Base-by-base conservation (phyloP, 2,329 filamentous ascomycete genomes). In the Ophiosphaerella herpotricha region DNA sequence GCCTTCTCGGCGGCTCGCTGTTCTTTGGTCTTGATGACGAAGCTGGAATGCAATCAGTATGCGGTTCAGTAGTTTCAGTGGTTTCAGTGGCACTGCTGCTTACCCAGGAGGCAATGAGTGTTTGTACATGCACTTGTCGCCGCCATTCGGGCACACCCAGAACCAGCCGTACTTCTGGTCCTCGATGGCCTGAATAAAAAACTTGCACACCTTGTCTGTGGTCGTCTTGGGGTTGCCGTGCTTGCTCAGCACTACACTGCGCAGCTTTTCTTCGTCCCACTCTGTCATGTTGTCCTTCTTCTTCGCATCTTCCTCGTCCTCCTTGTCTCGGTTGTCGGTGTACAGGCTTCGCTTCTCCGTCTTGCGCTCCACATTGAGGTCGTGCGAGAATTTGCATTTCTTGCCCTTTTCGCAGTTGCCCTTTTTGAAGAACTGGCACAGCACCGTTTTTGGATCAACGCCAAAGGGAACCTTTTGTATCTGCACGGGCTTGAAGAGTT, bases 81-180 rank as follows among this genome's bases (percentile, higher is more conserved):
- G n/a, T 11, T 8, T 33, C 29, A 39, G n/a, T 11, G 49, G 23
- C 9, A 21, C 18, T 45, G 35, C 29, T 32, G 84, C 89, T 69
- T 85, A 95, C 90, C 94, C 94, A 68, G 92, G 89, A 64, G 95
- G 94, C 66, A 99, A 82, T 67, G 89, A 91, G 75, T 99, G 94
- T 77, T 89, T 92, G 74, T 99, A 99, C 88, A 94, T 97, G 88
- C 94, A 99, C 76, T 96, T 90, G 72, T 99, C 89, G 57, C 90
- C 93, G 59, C 91, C 92, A 69, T 97, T 97, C 39, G 94, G 94
- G 82, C 94, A 99, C 52, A 86, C 82, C 94, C 94, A 99, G 78
- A 99, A 97, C 94, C 94, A 99, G 56, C 94, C 94, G 68, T 99
- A 99, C 77, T 97, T 99, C 67, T 91, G 90, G 71, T 99, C 94